These are phyloP conservation scores for Colletotrichum falcatum DNA, from an alignment of 2,329 filamentous ascomycete genomes.

Conservation along the genomic window DNA sequence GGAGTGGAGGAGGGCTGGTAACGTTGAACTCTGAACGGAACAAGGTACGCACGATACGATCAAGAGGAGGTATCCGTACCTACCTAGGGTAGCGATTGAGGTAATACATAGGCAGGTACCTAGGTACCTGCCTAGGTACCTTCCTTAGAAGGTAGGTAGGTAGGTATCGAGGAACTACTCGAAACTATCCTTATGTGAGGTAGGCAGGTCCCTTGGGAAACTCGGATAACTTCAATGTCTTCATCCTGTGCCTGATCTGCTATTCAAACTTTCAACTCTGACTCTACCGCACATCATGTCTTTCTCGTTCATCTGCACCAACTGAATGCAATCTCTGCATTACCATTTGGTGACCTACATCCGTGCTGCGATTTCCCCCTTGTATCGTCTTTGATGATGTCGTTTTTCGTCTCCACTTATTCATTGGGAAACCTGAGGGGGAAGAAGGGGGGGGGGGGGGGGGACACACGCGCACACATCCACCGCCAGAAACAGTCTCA, in stretches of 20 bases:
- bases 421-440: neutral
- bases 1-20: slow-evolving; percentile 17
- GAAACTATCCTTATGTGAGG: slow-evolving; percentile 34
- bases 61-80: neutral
- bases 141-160: too few species aligned
- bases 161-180: neutral
- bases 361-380: slow-evolving; percentile 18
- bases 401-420: slow-evolving; percentile 13
- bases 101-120: too few species aligned
- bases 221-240: slow-evolving; percentile 5
- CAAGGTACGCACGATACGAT: neutral
- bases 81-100: too few species aligned
- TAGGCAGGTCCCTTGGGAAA: slow-evolving; percentile 10
- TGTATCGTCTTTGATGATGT: slow-evolving; percentile 17
- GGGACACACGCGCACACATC: slow-evolving; percentile 1
- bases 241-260: slow-evolving; percentile 24
- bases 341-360: slow-evolving; percentile 24
- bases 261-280: slow-evolving; percentile 20
- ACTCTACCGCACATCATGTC: slow-evolving; percentile 14
- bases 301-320: slow-evolving; percentile 19
- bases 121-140: too few species aligned
- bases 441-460: neutral
- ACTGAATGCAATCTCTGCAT: slow-evolving; percentile 27
- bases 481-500: slow-evolving; percentile 8
- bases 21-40: slow-evolving; percentile 20